These are phyloP conservation scores for Populus hybrid DNA, from an alignment of 441 rosid genomes.

Conservation along the genomic window DNA sequence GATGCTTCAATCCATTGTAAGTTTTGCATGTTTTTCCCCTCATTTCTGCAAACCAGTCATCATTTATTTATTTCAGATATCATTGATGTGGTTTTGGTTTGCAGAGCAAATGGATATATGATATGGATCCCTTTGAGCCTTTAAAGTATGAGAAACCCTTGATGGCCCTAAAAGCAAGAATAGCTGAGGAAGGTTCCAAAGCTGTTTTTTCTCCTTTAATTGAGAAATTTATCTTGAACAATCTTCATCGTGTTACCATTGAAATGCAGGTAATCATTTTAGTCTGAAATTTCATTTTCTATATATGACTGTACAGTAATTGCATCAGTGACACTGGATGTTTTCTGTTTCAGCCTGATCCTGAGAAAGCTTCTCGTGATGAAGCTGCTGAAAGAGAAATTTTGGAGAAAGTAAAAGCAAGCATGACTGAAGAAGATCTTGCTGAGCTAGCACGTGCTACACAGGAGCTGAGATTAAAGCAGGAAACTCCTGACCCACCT, in stretches of 20 bases:
- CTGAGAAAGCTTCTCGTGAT: slow-evolving; percentile 75
- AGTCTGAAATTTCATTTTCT: background rate
- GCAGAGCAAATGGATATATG: slow-evolving; percentile 94
- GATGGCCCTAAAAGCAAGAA: slow-evolving; percentile 67
- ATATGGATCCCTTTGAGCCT: slow-evolving; percentile 91
- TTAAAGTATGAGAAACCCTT: slow-evolving; percentile 82
- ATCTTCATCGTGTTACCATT: slow-evolving; percentile 73
- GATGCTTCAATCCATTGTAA: slow-evolving; percentile 86
- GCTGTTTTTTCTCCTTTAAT: slow-evolving; percentile 91
- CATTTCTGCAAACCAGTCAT: background rate
- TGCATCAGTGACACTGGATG: slow-evolving; percentile 2
- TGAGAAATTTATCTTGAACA: slow-evolving; percentile 72
- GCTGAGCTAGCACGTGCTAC: slow-evolving; percentile 83
- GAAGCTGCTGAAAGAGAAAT: slow-evolving; percentile 71
- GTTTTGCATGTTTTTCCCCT: slow-evolving; percentile 17
- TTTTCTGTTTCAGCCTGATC: slow-evolving; percentile 63
- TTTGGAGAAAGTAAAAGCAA: slow-evolving; percentile 58
- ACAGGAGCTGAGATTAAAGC: slow-evolving; percentile 73
- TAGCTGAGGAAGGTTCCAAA: slow-evolving; percentile 78
- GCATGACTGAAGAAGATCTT: slow-evolving; percentile 86
- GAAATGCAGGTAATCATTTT: slow-evolving; percentile 69
- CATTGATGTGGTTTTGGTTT: slow-evolving; percentile 11
- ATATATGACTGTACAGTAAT: background rate
- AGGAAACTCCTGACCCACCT: slow-evolving; percentile 93
- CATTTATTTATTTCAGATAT: background rate